phyloP scores from a whole-genome alignment of 306 rosid genomes.

The Medicago ruthenica region DNA sequence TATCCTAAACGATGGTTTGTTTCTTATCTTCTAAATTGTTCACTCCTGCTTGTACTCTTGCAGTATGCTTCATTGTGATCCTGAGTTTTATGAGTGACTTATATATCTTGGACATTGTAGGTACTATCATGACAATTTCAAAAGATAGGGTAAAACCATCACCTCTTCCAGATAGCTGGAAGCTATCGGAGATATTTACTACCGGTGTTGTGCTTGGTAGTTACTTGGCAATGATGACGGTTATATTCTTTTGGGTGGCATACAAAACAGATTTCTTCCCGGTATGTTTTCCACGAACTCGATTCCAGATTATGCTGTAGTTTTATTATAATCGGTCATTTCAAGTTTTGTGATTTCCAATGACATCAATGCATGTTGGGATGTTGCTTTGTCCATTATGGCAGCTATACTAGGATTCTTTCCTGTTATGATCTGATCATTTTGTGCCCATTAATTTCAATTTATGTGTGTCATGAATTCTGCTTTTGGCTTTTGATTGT shows the following conservation, averaged over 20 bases:
- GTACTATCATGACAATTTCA: slow-evolving; percentile 97
- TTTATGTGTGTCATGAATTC: slow-evolving; percentile 4
- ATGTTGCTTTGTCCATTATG: slow-evolving; percentile 16
- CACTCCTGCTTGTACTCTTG: neutral
- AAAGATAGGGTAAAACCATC: slow-evolving; percentile 98
- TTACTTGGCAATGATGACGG: slow-evolving; percentile 99
- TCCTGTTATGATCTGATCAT: neutral
- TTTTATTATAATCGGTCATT: neutral
- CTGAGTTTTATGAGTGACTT: slow-evolving; percentile 14
- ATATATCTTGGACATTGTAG: slow-evolving; percentile 49
- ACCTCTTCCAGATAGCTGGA: slow-evolving; percentile 99
- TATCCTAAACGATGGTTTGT: slow-evolving; percentile 89
- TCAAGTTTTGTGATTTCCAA: neutral
- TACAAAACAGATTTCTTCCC: slow-evolving; percentile 95
- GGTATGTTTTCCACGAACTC: slow-evolving; percentile 49
- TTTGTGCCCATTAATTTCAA: slow-evolving; percentile 6
- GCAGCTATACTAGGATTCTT: slow-evolving; percentile 8
- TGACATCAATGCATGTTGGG: slow-evolving; percentile 21
- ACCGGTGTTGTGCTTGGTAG: slow-evolving; percentile 92
- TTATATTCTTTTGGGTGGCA: slow-evolving; percentile 97
- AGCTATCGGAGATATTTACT: slow-evolving; percentile 89
- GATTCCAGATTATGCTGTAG: neutral
- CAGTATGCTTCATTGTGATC: slow-evolving; percentile 15
- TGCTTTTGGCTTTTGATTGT: slow-evolving; percentile 10
- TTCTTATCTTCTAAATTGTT: slow-evolving; percentile 37